Evolutionary conservation across 352 stramenopile genomes (phyloP).

Genomic region (Phytophthora fragariaefolia): DNA sequence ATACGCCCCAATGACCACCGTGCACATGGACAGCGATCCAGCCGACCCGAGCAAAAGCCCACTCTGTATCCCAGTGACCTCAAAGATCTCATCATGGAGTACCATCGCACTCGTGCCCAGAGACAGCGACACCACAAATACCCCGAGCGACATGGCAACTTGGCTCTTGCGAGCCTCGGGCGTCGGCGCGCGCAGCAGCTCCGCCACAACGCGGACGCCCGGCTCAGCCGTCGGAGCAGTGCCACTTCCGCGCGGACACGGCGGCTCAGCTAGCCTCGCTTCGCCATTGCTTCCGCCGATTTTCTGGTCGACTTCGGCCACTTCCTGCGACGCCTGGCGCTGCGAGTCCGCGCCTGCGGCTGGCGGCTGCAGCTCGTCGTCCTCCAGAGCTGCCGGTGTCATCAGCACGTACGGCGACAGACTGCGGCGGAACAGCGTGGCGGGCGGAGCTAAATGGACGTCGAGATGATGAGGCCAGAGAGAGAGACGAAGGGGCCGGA

Average conservation of each 20-base stretch:
- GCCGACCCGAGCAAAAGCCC: conserved; percentile 67
- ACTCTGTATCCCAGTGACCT: conserved; percentile 60
- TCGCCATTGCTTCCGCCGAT: neutral
- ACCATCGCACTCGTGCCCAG: conserved; percentile 51
- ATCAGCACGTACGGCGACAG: conserved; percentile 37
- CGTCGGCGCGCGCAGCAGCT: conserved; percentile 28
- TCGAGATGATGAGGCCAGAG: no score
- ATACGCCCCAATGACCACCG: conserved; percentile 56
- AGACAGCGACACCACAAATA: conserved; percentile 51
- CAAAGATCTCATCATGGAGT: conserved; percentile 52
- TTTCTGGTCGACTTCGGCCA: neutral
- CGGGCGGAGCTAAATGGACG: conserved; percentile 2
- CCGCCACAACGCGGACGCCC: conserved; percentile 26
- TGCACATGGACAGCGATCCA: conserved; percentile 68
- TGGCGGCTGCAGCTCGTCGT: conserved; percentile 31
- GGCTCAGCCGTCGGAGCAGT: conserved; percentile 16
- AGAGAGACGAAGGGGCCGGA: no score
- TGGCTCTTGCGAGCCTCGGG: conserved; percentile 39
- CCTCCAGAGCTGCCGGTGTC: conserved; percentile 21
- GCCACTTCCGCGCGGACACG: conserved; percentile 5
- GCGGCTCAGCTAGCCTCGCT: conserved; percentile 4
- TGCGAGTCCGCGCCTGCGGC: conserved; percentile 13
- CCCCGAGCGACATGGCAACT: conserved; percentile 46
- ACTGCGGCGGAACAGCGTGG: conserved; percentile 30
- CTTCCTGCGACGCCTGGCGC: neutral